These are phyloP conservation scores for Gentiana straminea DNA, from an alignment of 257 asterid genomes.

Conservation along the genomic window DNA sequence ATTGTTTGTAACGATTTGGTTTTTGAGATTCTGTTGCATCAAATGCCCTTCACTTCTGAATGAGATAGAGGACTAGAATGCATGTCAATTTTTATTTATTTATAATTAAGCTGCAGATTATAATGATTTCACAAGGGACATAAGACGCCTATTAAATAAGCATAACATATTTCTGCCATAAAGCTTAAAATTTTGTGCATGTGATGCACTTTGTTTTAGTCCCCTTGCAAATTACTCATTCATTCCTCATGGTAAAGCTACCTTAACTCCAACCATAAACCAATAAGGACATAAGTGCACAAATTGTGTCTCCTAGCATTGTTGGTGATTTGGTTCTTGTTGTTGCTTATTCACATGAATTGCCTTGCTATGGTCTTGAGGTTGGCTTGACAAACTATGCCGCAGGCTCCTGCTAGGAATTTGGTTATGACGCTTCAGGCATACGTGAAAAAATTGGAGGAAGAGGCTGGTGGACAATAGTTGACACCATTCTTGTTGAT, in stretches of 20 bases:
- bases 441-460: constrained; percentile 71
- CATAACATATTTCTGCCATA: too few relatives aligned
- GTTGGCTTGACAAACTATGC: constrained; percentile 80
- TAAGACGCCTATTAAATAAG: too few relatives aligned
- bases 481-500: background rate
- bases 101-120: too few relatives aligned
- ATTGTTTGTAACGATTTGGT: too few relatives aligned
- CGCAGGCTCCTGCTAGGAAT: constrained; percentile 64
- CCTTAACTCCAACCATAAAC: too few relatives aligned
- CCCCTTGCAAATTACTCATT: too few relatives aligned
- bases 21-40: too few relatives aligned
- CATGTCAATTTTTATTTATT: background rate
- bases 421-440: constrained; percentile 70
- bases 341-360: constrained; percentile 73
- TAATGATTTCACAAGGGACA: too few relatives aligned
- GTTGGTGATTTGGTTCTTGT: constrained; percentile 74
- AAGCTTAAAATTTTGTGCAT: too few relatives aligned
- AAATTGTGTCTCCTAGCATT: constrained; percentile 44
- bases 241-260: too few relatives aligned
- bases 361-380: constrained; percentile 67
- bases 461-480: constrained; percentile 36
- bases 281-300: too few relatives aligned
- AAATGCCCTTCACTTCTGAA: background rate
- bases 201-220: too few relatives aligned
- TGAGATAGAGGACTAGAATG: background rate